Evolutionary conservation across 768 basidiomycete genomes (phyloP).

Genomic region (Hygrocybe punicea): DNA sequence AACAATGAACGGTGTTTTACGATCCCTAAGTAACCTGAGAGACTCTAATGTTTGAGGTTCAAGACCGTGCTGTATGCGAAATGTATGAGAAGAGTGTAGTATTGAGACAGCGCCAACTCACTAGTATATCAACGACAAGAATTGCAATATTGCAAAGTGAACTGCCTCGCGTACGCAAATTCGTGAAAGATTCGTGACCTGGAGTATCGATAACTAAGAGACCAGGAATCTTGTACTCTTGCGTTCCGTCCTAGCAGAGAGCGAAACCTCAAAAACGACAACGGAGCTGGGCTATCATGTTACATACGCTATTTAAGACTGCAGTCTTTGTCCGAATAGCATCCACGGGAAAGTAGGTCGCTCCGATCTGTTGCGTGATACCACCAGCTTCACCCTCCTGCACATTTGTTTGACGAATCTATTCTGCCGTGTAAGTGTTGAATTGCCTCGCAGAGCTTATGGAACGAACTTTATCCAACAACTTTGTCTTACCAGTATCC

Average conservation of each 20-base stretch:
- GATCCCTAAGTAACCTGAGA: conserved; percentile 81
- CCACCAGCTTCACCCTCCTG: conserved; percentile 99
- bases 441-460: conserved; percentile 5
- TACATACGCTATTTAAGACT: conserved; percentile 82
- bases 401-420: conserved; percentile 99
- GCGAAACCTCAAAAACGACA: conserved; percentile 1
- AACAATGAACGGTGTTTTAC: conserved; percentile 98
- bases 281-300: conserved; percentile 5
- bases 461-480: conserved; percentile 82
- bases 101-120: conserved; percentile 28
- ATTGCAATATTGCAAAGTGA: conserved; percentile 99
- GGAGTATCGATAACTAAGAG: conserved; percentile 96
- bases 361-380: conserved; percentile 99
- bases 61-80: conserved; percentile 73
- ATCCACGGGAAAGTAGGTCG: conserved; percentile 96
- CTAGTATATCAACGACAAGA: conserved; percentile 98
- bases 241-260: conserved; percentile 56
- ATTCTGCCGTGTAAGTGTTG: conserved; percentile 5
- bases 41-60: conserved; percentile 99
- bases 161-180: conserved; percentile 90
- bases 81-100: conserved; percentile 2
- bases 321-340: conserved; percentile 91
- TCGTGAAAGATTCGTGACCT: conserved; percentile 99
- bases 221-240: conserved; percentile 97
- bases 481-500: conserved; percentile 98